Evolutionary conservation across 305 asterid genomes (phyloP), one percentile per base, ranked within the genome.

Genomic region (Euphrasia arctica): DNA sequence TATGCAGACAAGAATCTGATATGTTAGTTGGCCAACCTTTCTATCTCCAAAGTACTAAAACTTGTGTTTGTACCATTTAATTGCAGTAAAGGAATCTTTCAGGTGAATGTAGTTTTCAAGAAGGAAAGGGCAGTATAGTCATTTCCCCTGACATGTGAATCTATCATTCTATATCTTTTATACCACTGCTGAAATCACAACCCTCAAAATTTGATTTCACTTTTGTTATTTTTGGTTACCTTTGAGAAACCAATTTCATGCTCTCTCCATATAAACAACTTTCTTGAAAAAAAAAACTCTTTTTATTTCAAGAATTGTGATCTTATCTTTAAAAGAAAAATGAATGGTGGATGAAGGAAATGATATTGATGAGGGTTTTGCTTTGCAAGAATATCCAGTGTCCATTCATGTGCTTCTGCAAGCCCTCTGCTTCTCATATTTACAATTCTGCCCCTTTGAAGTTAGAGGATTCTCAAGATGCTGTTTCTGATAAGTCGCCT

Each of bases 401-500:
- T 72, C 93, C 95, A 68, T 76, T 84, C 69, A 74, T 90, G 78
- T 90, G 97, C 75, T 84, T 85, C 86, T 90, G 93, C 80, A 88
- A 84, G 63, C 88, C 95, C 67, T 81, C 96, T 77, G 85, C 92
- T 69, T 75, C 91, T 77, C 89, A 78, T 73, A 82, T 90, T 59
- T 85, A 80, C 67, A 68, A 77, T 54, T 68, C 85, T 32, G 76
- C 74, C 28, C 83, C 88, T 25, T 43, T 79, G 72, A 85, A 82
- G 73, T 64, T 85, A 80, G 94, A 82, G 8, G 55, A 63, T 54
- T 47, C 65, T 67, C 62, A 61, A 47, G 18, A 48, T 10, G 66
- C 18, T 12, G n/a, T 52, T 29, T 72, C 75, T 28, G 81, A 64
- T 41, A 63, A 70, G 56, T 63, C 68, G 22, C 54, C 76, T 11